phyloP scores from a whole-genome alignment of 345 rosid genomes.

The Citrus medica region DNA sequence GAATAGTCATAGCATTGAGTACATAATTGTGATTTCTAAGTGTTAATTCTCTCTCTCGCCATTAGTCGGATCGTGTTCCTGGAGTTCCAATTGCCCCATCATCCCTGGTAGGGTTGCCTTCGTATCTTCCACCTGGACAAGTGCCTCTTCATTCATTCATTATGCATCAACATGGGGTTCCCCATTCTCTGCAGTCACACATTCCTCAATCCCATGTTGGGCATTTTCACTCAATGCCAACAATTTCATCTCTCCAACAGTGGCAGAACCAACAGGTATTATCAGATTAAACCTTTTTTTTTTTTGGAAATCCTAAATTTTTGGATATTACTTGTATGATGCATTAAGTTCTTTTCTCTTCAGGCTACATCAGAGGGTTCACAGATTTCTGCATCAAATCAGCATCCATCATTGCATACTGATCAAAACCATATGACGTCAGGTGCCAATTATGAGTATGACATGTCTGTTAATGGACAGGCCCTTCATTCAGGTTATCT shows the following conservation, averaged over 20 bases:
- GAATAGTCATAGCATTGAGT: not conserved
- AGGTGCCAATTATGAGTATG: constrained; percentile 56
- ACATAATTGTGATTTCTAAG: not conserved
- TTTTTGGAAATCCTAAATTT: not conserved
- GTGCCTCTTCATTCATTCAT: constrained; percentile 67
- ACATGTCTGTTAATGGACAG: constrained; percentile 54
- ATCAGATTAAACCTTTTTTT: not conserved
- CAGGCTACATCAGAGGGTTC: constrained; percentile 58
- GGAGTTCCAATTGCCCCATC: constrained; percentile 51
- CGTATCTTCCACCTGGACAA: constrained; percentile 77
- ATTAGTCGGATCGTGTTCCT: constrained; percentile 47
- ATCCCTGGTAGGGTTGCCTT: constrained; percentile 58
- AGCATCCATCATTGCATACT: constrained; percentile 46
- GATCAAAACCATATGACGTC: constrained; percentile 45
- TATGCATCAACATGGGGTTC: constrained; percentile 72
- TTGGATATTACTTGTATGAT: not conserved
- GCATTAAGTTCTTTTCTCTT: not conserved
- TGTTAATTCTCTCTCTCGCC: constrained; percentile 2
- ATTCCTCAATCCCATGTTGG: constrained; percentile 58
- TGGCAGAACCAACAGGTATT: constrained; percentile 78
- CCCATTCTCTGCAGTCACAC: constrained; percentile 63
- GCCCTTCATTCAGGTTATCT: constrained; percentile 45
- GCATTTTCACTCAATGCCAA: constrained; percentile 48
- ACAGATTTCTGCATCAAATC: constrained; percentile 47
- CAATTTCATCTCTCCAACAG: constrained; percentile 45